phyloP scores from a whole-genome alignment of 257 asterid genomes.

The Coffea canephora region DNA sequence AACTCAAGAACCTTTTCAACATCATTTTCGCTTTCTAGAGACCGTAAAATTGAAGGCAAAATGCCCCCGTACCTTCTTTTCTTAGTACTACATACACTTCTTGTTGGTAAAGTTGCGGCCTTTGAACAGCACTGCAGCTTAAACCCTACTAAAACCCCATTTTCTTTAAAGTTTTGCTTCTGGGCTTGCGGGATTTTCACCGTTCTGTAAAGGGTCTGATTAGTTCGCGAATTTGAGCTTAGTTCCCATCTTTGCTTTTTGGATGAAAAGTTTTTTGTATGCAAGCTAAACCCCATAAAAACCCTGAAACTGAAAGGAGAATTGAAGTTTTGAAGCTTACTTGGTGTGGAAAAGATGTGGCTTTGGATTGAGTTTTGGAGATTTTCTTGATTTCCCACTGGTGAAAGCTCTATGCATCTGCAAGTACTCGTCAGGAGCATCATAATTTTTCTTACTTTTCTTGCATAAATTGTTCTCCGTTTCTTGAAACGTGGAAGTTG shows the following conservation, averaged over 20 bases:
- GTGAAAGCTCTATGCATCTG: slow-evolving; percentile 20
- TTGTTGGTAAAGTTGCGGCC: slow-evolving; percentile 36
- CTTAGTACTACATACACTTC: slow-evolving; percentile 39
- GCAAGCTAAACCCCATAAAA: slow-evolving; percentile 43
- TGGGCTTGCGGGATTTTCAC: slow-evolving; percentile 28
- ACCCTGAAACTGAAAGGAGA: slow-evolving; percentile 32
- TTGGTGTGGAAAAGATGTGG: slow-evolving; percentile 28
- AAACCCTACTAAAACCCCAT: slow-evolving; percentile 47
- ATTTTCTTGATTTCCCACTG: slow-evolving; percentile 14
- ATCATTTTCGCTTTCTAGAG: slow-evolving; percentile 57
- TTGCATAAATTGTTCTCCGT: not conserved
- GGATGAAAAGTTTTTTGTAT: slow-evolving; percentile 9
- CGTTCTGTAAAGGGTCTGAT: slow-evolving; percentile 16
- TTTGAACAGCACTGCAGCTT: slow-evolving; percentile 49
- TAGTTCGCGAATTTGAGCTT: slow-evolving; percentile 8
- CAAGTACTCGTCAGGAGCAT: slow-evolving; percentile 28
- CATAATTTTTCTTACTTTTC: not conserved
- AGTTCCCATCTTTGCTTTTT: slow-evolving; percentile 1
- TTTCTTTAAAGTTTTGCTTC: slow-evolving; percentile 26
- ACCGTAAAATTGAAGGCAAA: slow-evolving; percentile 60
- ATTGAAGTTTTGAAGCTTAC: slow-evolving; percentile 52
- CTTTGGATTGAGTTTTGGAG: slow-evolving; percentile 12
- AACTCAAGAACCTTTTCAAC: slow-evolving; percentile 57
- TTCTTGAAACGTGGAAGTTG: not conserved
- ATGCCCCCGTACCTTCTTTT: slow-evolving; percentile 61